Percentiles rank a stretch among this genome's conserved stretches.
These are phyloP conservation scores for Sanghuangporus weigelae DNA, from an alignment of 1,284 basidiomycete genomes.

Conservation along the genomic window DNA sequence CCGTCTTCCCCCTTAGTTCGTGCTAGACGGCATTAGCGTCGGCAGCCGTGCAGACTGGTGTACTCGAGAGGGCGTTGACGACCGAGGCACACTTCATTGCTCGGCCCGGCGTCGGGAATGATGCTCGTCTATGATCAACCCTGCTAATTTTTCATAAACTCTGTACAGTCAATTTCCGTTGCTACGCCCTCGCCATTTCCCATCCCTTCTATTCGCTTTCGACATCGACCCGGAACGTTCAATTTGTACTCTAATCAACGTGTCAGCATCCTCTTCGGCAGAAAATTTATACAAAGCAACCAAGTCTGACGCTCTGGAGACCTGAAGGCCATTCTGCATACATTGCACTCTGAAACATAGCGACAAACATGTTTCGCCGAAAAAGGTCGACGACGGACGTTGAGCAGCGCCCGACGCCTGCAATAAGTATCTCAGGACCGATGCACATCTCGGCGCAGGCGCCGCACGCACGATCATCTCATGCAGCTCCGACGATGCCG, in stretches of 20 bases:
- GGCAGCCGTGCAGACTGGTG: background rate
- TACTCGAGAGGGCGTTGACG: background rate
- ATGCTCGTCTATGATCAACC: background rate
- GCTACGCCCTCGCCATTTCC: background rate
- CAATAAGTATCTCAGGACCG: slow-evolving; percentile 5
- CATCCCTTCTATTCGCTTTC: background rate
- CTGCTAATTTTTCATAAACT: background rate
- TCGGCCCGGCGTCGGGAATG: background rate
- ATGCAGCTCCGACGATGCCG: slow-evolving; percentile 7
- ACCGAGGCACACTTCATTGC: background rate
- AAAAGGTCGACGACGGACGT: slow-evolving; percentile 6
- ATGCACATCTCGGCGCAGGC: slow-evolving; percentile 11
- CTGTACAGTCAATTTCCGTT: background rate
- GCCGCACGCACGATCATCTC: background rate
- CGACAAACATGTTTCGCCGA: slow-evolving; percentile 6
- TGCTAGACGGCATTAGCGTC: background rate
- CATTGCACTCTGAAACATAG: background rate
- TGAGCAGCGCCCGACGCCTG: background rate
- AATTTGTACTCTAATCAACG: background rate
- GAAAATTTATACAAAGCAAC: background rate
- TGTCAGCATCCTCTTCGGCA: background rate
- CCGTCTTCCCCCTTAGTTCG: background rate
- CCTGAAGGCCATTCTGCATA: background rate
- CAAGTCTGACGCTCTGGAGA: background rate
- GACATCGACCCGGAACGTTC: background rate